Evolutionary conservation across 176 grass and related monocot species (phyloP).

Genomic region (Oryza rufipogon): DNA sequence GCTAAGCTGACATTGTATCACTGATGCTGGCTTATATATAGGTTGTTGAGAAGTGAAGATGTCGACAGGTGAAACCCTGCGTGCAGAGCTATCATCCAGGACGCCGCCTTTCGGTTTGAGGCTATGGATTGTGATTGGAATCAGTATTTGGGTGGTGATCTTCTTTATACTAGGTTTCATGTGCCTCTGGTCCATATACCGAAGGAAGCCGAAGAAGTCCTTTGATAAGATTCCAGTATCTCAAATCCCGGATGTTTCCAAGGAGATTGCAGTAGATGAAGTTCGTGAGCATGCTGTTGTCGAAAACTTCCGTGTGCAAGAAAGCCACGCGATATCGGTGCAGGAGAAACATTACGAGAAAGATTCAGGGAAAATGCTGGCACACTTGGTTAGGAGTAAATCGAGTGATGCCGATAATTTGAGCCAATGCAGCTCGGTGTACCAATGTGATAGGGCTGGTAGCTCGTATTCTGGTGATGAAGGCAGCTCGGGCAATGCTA

Average conservation of each 20-base stretch:
- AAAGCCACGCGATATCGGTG: constrained; percentile 36
- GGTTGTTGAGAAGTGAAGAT: constrained; percentile 7
- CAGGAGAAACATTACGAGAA: constrained; percentile 2
- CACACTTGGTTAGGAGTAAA: background rate
- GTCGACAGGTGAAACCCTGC: background rate
- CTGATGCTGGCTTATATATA: background rate
- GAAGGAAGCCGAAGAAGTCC: constrained; percentile 44
- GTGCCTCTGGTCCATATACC: constrained; percentile 56
- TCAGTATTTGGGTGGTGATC: constrained; percentile 43
- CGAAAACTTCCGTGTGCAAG: constrained; percentile 38
- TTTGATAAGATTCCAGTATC: constrained; percentile 53
- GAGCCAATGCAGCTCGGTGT: constrained; percentile 58
- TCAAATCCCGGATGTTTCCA: constrained; percentile 66
- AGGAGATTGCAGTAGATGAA: constrained; percentile 65
- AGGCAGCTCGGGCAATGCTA: background rate
- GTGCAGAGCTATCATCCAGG: background rate
- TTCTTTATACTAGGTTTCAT: constrained; percentile 59
- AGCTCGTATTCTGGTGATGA: constrained; percentile 32
- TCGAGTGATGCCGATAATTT: background rate
- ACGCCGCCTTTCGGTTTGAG: background rate
- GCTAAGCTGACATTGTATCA: background rate
- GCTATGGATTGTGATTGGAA: background rate
- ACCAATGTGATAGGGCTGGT: constrained; percentile 54
- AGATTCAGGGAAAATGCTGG: constrained; percentile 3
- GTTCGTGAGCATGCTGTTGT: constrained; percentile 45